Evolutionary conservation across 176 grass and related monocot genomes (phyloP).

Genomic region (Ampelocalamus luodianensis): DNA sequence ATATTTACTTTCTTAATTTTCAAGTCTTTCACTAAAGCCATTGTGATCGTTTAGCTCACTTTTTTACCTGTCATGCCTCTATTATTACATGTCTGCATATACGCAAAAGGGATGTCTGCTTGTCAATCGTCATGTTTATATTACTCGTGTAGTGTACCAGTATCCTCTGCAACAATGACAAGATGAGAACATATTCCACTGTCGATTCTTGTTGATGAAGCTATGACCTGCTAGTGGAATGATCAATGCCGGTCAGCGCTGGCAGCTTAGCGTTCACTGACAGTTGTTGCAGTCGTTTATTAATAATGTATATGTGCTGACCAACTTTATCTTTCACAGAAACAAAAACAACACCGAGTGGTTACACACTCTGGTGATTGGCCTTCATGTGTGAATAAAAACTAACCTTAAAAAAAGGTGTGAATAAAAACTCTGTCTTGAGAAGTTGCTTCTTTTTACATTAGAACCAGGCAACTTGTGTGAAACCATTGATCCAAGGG

Average conservation of each 20-base stretch:
- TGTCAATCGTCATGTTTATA: background rate
- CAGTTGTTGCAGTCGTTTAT: background rate
- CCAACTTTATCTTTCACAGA: background rate
- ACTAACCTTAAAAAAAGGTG: background rate
- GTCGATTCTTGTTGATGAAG: background rate
- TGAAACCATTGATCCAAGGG: slow-evolving; percentile 9
- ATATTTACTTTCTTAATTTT: background rate
- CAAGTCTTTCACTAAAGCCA: background rate
- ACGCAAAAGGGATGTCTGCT: background rate
- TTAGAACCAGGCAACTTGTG: background rate
- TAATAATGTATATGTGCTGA: slow-evolving; percentile 10
- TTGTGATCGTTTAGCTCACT: background rate
- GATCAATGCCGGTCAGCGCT: slow-evolving; percentile 3
- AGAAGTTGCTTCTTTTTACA: slow-evolving; percentile 17
- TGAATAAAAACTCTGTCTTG: background rate
- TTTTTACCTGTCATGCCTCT: slow-evolving; percentile 2
- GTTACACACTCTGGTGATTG: background rate
- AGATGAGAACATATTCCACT: slow-evolving; percentile 8
- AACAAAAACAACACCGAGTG: background rate
- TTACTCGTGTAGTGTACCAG: background rate
- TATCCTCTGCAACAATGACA: background rate
- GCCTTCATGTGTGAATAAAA: background rate
- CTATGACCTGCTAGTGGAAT: background rate
- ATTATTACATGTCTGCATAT: background rate
- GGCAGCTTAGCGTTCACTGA: background rate